Percentiles rank a stretch among this genome's conserved stretches.
These are phyloP conservation scores for Roridomyces roridus DNA, from an alignment of 768 basidiomycete genomes.

Conservation along the genomic window DNA sequence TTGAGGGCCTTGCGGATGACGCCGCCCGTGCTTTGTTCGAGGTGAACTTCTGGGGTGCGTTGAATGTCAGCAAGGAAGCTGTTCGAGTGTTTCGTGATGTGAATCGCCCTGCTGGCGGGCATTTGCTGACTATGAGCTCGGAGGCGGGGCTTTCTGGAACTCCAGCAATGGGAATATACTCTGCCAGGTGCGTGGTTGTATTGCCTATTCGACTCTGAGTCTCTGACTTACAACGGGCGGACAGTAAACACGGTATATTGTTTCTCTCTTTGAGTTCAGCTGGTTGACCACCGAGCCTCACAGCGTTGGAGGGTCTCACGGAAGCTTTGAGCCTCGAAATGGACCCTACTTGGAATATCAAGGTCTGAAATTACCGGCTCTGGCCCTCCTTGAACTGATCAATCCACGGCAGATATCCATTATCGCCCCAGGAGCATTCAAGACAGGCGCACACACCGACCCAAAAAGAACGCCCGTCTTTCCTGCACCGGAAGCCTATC, in stretches of 20 bases:
- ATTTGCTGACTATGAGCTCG: slow-evolving; percentile 1
- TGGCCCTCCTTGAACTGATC: background rate
- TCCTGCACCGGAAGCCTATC: background rate
- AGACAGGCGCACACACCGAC: background rate
- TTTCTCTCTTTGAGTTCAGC: too few species aligned
- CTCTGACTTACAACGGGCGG: too few species aligned
- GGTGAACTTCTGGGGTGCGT: slow-evolving; percentile 34
- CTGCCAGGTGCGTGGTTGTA: slow-evolving; percentile 5
- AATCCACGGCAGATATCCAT: background rate
- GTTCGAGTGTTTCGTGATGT: slow-evolving; percentile 17
- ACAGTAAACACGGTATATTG: slow-evolving; percentile 6
- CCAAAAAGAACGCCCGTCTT: background rate
- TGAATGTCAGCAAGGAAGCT: slow-evolving; percentile 14
- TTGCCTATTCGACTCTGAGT: too few species aligned
- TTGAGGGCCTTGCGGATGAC: slow-evolving; percentile 27
- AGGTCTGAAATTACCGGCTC: background rate
- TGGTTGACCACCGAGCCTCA: too few species aligned
- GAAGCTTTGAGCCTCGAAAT: background rate
- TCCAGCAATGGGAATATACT: background rate
- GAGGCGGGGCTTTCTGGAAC: background rate
- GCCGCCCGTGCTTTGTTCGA: slow-evolving; percentile 30
- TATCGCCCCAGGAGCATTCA: slow-evolving; percentile 3
- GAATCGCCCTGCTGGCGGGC: background rate
- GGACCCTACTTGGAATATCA: slow-evolving; percentile 12
- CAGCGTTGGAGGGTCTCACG: slow-evolving; percentile 1